Conservation (phyloP, 2,329 filamentous ascomycete genomes). For the Cladosporium sp. region DNA sequence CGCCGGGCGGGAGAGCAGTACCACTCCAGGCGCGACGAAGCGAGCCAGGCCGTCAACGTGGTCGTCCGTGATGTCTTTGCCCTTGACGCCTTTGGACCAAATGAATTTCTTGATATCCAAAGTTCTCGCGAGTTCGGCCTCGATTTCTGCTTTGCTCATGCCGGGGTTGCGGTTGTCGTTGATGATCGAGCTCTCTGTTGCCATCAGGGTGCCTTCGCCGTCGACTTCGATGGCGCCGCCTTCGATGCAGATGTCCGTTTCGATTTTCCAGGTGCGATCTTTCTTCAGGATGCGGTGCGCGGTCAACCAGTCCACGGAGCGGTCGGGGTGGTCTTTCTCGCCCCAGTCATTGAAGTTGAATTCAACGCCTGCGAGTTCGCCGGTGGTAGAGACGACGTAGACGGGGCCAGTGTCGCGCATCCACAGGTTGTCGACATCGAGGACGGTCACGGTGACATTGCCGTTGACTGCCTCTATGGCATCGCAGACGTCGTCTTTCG, state of each 20-base stretch:
- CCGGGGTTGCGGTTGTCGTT: constrained; percentile 26
- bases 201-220: constrained; percentile 25
- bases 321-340: constrained; percentile 21
- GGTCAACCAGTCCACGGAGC: constrained; percentile 18
- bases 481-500: not conserved
- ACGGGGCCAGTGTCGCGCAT: constrained; percentile 25
- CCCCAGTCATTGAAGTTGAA: constrained; percentile 26
- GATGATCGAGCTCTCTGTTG: constrained; percentile 24
- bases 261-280: constrained; percentile 10
- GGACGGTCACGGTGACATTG: not conserved
- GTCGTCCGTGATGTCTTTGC: constrained; percentile 24
- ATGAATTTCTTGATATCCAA: constrained; percentile 25
- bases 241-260: constrained; percentile 22
- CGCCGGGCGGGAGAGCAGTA: constrained; percentile 20
- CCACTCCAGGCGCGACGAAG: constrained; percentile 19
- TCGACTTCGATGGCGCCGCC: constrained; percentile 24
- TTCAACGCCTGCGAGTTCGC: constrained; percentile 22
- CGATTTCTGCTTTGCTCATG: constrained; percentile 21
- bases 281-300: constrained; percentile 14
- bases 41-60: constrained; percentile 25
- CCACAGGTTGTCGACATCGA: constrained; percentile 23
- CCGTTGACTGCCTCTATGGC: not conserved
- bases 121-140: constrained; percentile 15
- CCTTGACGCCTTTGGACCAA: constrained; percentile 23
- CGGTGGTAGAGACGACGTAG: constrained; percentile 18